A percentile compares a stretch with the other conserved stretches of the same genome.
phyloP scores from a whole-genome alignment of 2,329 filamentous ascomycete genomes.

The Helicocarpus griseus region DNA sequence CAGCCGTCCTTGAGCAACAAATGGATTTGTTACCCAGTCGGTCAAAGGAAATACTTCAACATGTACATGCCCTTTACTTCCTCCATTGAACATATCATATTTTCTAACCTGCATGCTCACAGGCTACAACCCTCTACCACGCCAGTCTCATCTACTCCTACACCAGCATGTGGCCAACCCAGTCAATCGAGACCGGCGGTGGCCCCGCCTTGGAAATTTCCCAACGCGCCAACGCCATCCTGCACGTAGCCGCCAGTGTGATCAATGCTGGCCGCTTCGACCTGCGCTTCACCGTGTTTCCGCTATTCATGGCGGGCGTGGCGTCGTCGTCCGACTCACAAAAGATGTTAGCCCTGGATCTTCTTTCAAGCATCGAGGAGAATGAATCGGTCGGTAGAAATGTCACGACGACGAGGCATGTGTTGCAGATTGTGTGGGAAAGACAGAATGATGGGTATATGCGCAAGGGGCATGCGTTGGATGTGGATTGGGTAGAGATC shows the following conservation, averaged over 20 bases:
- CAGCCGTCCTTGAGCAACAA: slow-evolving; percentile 26
- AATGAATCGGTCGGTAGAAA: slow-evolving; percentile 41
- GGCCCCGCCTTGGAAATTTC: slow-evolving; percentile 34
- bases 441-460: slow-evolving; percentile 35
- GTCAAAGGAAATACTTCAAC: slow-evolving; percentile 32
- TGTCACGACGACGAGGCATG: slow-evolving; percentile 33
- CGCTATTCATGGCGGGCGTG: slow-evolving; percentile 45
- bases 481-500: slow-evolving; percentile 43
- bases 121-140: slow-evolving; percentile 40
- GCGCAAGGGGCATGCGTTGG: slow-evolving; percentile 30
- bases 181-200: slow-evolving; percentile 32
- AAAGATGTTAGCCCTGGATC: slow-evolving; percentile 39
- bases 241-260: slow-evolving; percentile 35
- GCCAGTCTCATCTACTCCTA: slow-evolving; percentile 43
- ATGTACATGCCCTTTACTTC: slow-evolving; percentile 25
- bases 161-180: slow-evolving; percentile 44
- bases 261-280: slow-evolving; percentile 31
- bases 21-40: slow-evolving; percentile 28
- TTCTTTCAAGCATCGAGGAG: slow-evolving; percentile 39
- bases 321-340: slow-evolving; percentile 30
- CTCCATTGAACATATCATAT: background rate
- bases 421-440: slow-evolving; percentile 41
- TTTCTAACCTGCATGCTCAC: slow-evolving; percentile 8
- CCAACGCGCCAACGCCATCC: slow-evolving; percentile 35
- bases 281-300: slow-evolving; percentile 42